Conservation (phyloP, 768 basidiomycete genomes). For the Mycena latifolia region DNA sequence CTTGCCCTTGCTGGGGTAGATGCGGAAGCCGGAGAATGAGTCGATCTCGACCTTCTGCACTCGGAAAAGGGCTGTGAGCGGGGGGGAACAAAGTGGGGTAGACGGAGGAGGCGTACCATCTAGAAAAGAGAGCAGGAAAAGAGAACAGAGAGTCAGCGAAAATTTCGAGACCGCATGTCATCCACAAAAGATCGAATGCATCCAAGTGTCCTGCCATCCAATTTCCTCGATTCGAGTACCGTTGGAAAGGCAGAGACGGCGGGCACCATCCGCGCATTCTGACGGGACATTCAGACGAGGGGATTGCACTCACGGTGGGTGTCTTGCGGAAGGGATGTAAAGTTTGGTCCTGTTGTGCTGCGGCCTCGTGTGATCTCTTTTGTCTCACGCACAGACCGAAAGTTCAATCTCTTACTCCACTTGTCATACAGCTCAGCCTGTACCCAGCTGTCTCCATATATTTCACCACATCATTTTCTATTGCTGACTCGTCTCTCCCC, state of each 20-base stretch:
- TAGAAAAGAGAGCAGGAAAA: conserved; percentile 1
- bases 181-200: conserved; percentile 2
- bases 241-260: conserved; percentile 6
- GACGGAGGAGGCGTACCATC: conserved; percentile 22
- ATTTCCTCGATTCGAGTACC: conserved; percentile 2
- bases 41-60: conserved; percentile 97
- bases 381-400: no score
- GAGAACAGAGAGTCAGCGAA: conserved; percentile 8
- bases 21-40: conserved; percentile 96
- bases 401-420: no score
- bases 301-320: conserved; percentile 18
- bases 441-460: no score
- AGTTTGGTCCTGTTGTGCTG: conserved; percentile 13
- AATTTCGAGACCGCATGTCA: conserved; percentile 6
- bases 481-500: no score
- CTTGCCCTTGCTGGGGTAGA: conserved; percentile 98
- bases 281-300: background rate
- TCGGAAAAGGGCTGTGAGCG: conserved; percentile 34
- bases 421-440: no score
- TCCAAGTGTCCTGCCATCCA: conserved; percentile 2
- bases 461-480: no score
- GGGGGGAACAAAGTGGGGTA: background rate
- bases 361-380: background rate
- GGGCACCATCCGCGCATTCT: background rate
- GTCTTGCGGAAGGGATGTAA: conserved; percentile 19